Evolutionary conservation across 2,329 filamentous ascomycete species (phyloP), one percentile per base, ranked within the genome.

Genomic region (Diaporthe longicolla): DNA sequence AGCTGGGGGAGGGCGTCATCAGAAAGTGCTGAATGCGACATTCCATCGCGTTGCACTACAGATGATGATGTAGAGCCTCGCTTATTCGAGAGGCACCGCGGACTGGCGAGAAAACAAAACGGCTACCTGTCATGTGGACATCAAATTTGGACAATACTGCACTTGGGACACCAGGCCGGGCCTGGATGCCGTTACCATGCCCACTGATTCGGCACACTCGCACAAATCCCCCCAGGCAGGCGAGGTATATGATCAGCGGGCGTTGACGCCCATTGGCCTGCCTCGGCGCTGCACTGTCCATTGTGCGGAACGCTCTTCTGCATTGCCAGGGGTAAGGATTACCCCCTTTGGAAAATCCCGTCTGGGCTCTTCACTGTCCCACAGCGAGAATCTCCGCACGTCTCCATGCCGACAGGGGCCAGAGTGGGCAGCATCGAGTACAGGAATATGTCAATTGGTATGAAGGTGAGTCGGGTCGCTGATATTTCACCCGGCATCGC

Each of bases 91-190:
- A 37, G 48, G 45, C 9, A 9, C 21, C 35, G 48, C 48, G 29
- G 8, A 40, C n/a, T 50, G 24, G 57, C 48, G 40, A 63, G 59
- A 48, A 40, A 48, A 59, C 24, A 63, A 40, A 45, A 4, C 48
- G 55, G 55, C 45, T 40, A 68, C 13, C 54, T 26, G 37, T 37
- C 71, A 71, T 68, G 74, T 75, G 66, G 74, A 59, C 74, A 69
- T 52, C 55, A 61, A 61, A 32, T 73, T 57, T 70, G 52, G 48
- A 17, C 52, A 66, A 59, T 35, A 43, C 73, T 71, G 58, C 40
- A 69, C 26, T 61, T 40, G 63, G 66, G 50, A 73, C n/a, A 32
- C 59, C 66, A 70, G 66, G 32, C 71, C 66, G 74, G 71, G 69
- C 69, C 69, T 71, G 35, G 43, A 57, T 71, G 69, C 55, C 69